Percentiles rank a stretch among this genome's conserved stretches.
Evolutionary conservation across 225 moss, liverwort and hornwort species (phyloP).

Genomic region (Climacium dendroides): DNA sequence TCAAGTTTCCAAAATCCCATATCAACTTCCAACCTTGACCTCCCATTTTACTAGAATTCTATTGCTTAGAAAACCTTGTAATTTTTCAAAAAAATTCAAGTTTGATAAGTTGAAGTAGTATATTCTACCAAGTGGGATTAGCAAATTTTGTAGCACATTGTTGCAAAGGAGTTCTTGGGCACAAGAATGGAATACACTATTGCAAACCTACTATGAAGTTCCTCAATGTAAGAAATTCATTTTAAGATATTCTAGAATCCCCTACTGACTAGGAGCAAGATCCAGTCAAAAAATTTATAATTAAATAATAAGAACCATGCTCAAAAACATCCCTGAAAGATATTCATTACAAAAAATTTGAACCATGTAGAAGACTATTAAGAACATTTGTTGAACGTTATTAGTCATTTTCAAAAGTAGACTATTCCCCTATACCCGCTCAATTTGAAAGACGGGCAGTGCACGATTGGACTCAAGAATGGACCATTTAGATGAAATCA

Average conservation of each 20-base stretch:
- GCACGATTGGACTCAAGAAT: too few species aligned
- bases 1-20: fast-evolving
- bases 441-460: too few species aligned
- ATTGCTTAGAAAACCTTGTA: fast-evolving
- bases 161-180: fast-evolving
- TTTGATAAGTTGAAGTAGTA: fast-evolving
- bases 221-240: not conserved
- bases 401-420: too few species aligned
- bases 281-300: fast-evolving
- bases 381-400: too few species aligned
- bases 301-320: fast-evolving
- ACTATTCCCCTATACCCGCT: too few species aligned
- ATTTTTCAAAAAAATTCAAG: not conserved
- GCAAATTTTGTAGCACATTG: fast-evolving
- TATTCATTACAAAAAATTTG: too few species aligned
- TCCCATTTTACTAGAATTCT: fast-evolving
- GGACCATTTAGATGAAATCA: too few species aligned
- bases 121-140: fast-evolving
- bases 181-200: not conserved
- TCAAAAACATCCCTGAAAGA: not conserved
- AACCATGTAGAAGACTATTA: too few species aligned
- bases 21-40: fast-evolving
- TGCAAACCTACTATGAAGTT: fast-evolving
- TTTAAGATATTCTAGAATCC: too few species aligned
- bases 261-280: not conserved